Evolutionary conservation across 2,329 filamentous ascomycete species (phyloP).

Genomic region (Penicillium nordicum): DNA sequence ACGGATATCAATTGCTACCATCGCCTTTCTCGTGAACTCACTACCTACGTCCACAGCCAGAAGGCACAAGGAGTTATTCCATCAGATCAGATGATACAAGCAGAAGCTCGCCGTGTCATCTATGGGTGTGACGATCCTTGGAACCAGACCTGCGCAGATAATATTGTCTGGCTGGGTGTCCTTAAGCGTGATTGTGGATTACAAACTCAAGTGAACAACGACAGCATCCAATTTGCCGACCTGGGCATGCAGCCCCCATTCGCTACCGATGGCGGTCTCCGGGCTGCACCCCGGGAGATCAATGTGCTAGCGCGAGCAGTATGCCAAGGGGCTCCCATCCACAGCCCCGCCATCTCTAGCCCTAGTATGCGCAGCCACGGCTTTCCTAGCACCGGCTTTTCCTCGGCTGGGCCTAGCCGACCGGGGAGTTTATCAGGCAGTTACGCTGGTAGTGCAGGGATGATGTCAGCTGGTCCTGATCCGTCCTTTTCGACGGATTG

Average conservation of each 20-base stretch:
- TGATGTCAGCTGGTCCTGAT: slow-evolving; percentile 23
- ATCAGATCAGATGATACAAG: slow-evolving; percentile 38
- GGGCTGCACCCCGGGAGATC: slow-evolving; percentile 33
- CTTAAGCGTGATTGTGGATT: slow-evolving; percentile 45
- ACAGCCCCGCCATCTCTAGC: slow-evolving; percentile 27
- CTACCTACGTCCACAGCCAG: slow-evolving; percentile 37
- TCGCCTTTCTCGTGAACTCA: slow-evolving; percentile 41
- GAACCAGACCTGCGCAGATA: slow-evolving; percentile 48
- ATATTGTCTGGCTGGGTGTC: slow-evolving; percentile 44
- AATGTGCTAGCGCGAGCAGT: slow-evolving; percentile 27
- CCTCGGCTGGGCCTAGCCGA: slow-evolving; percentile 35
- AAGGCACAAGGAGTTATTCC: slow-evolving; percentile 34
- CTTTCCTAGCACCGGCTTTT: slow-evolving; percentile 30
- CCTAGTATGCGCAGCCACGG: slow-evolving; percentile 35
- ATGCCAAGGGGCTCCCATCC: slow-evolving; percentile 22
- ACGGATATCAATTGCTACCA: slow-evolving; percentile 42
- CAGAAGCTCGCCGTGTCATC: slow-evolving; percentile 34
- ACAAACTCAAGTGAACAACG: slow-evolving; percentile 28
- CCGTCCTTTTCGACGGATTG: slow-evolving; percentile 34
- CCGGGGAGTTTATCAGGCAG: slow-evolving; percentile 36
- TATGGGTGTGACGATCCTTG: slow-evolving; percentile 37
- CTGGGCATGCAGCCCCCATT: slow-evolving; percentile 45
- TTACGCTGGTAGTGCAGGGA: slow-evolving; percentile 35
- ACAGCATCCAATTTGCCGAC: slow-evolving; percentile 36
- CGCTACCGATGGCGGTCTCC: slow-evolving; percentile 38